Base-by-base conservation (phyloP, 495 filamentous ascomycete genomes). In the Aspergillus indologenus region DNA sequence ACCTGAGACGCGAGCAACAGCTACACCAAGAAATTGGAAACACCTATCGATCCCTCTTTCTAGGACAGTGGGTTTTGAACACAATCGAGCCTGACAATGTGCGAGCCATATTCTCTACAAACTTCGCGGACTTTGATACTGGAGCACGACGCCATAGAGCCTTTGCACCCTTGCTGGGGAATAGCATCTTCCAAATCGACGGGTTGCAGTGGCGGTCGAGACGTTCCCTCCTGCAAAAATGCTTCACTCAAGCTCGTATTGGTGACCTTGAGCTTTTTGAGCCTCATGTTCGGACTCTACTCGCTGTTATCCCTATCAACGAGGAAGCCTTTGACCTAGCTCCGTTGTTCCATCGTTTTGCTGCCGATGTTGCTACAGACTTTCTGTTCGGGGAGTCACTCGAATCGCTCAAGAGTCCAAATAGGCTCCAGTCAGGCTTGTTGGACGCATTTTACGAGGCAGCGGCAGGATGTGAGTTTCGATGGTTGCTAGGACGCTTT, bases 361-460 rank as follows among this genome's bases (percentile, higher is more conserved):
- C 47, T 1, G 47, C 47, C 47, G 47, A 50, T n/a, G 20, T 50
- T 5, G 21, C 17, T 14, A 50, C 47, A 26, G 47, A 50, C n/a
- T 50, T 50, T 23, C 4, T 50, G 21, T 50, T 50, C n/a, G 47
- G 47, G 17, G 47, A 50, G 9, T 50, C 47, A 19, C 21, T 50
- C 6, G 26, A 23, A 15, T 50, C 47, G 19, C 17, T 50, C 19
- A 24, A 5, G 1, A 7, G 23, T 17, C 47, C 47, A 14, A 19
- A 40, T 11, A 40, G 12, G 12, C 34, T 40, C 12, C 5, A 40
- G 34, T 40, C 34, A 14, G 47, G 47, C 47, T 26, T 50, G 12
- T 15, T 23, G 20, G n/a, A 20, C 11, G 47, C 47, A 12, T 50
- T 50, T 8, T 17, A 50, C 4, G 47, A 50, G n/a, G 19, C 47